Evolutionary conservation across 371 early-diverging fungal genomes (phyloP).

Genomic region (Chytridium lagenaria): DNA sequence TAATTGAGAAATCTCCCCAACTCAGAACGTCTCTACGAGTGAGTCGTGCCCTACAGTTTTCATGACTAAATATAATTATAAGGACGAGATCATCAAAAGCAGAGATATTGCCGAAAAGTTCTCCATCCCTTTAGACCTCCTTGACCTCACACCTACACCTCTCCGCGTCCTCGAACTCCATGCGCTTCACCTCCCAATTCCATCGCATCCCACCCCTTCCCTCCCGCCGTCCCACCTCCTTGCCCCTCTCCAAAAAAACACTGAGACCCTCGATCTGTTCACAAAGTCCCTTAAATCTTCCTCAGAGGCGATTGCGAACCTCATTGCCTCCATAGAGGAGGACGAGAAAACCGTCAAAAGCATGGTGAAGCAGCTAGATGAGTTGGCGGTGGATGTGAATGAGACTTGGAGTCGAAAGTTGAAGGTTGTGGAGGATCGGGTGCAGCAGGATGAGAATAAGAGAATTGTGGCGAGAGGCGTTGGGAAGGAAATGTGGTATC

Average conservation of each 20-base stretch:
- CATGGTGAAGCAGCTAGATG: conserved; percentile 21
- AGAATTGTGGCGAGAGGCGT: neutral
- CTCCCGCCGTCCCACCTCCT: neutral
- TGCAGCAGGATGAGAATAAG: conserved; percentile 6
- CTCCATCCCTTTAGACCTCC: neutral
- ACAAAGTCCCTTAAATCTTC: neutral
- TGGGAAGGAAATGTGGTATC: conserved; percentile 21
- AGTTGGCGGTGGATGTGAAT: conserved; percentile 24
- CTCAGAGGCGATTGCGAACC: neutral
- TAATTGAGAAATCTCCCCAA: neutral
- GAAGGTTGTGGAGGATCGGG: conserved; percentile 19
- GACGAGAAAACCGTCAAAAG: neutral
- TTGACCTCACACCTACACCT: neutral
- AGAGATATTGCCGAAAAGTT: neutral
- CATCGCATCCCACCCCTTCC: neutral
- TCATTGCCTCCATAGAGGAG: neutral
- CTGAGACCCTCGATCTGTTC: neutral
- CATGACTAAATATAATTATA: neutral
- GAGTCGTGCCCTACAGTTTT: neutral
- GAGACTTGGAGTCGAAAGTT: conserved; percentile 18
- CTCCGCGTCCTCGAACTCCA: conserved; percentile 2
- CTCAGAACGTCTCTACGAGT: neutral
- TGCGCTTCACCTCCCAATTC: neutral
- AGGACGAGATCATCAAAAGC: neutral
- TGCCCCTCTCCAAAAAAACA: neutral